Base-by-base conservation (phyloP, 208 protist genomes). In the Balamuthia mandrillaris region DNA sequence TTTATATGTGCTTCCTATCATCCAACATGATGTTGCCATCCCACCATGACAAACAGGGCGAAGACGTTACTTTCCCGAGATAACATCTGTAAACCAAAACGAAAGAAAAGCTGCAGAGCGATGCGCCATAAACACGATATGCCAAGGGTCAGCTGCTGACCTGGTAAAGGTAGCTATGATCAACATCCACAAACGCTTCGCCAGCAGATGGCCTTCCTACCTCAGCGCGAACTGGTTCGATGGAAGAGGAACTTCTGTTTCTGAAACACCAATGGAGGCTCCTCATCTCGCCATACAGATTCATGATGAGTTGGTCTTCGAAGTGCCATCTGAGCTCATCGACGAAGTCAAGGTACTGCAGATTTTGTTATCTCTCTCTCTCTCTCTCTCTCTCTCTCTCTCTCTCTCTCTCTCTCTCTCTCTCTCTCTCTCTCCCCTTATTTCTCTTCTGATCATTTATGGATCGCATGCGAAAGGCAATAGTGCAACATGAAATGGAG, bases 251-350 rank as follows among this genome's bases (percentile, higher is more conserved):
- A 54, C 16, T 54, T 18, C 18, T 24, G 47, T n/a, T n/a, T n/a
- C n/a, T n/a, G n/a, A n/a, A n/a, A n/a, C n/a, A n/a, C n/a, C n/a
- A n/a, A n/a, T n/a, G n/a, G n/a, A n/a, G 27, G 70, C 70, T 29
- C 70, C 70, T 24, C 70, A 79, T 27, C 29, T 79, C 21, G 70
- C 70, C 33, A 21, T 79, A 47, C 70, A 79, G 70, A 79, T 79
- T 14, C 70, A 79, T 31, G 70, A 79, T 35, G 70, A 79, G 70
- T 47, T 79, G 29, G 70, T 79, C 33, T 60, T 79, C 33, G 70
- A 79, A 31, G 0, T 79, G 42, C 44, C 44, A 0, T 10, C 51
- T 31, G 33, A 79, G 33, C 45, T 60, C 27, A 21, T 79, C 16
- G 44, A 24, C 5, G 9, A 6, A 1, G 70, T 79, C 5, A 18